phyloP scores from a whole-genome alignment of 352 stramenopile genomes.

The Phytophthora foliorum region DNA sequence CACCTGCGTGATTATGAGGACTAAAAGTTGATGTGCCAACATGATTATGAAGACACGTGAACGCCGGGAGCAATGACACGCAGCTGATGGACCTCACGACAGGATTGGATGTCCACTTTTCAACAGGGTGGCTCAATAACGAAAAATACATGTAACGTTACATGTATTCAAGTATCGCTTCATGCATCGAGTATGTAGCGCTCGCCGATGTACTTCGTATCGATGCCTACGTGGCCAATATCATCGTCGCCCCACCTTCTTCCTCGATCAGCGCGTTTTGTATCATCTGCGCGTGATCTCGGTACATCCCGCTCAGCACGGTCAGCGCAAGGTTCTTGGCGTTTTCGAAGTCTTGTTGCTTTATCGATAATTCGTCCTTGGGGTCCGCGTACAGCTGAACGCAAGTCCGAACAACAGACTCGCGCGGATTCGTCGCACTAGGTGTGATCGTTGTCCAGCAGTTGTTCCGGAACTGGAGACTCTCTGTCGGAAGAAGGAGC shows the following conservation, averaged over 20 bases:
- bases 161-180: too few species aligned
- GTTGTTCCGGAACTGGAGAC: neutral
- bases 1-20: slow-evolving; percentile 14
- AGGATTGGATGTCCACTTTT: slow-evolving; percentile 12
- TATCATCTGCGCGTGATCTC: neutral
- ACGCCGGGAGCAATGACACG: neutral
- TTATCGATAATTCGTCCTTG: neutral
- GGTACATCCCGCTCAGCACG: neutral
- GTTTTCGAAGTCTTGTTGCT: neutral
- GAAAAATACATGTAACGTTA: too few species aligned
- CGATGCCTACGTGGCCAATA: neutral
- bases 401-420: neutral
- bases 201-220: too few species aligned
- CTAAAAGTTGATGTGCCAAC: slow-evolving; percentile 9
- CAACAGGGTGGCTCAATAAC: neutral
- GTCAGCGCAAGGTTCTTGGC: neutral
- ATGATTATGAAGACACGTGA: slow-evolving; percentile 18
- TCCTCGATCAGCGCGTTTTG: neutral
- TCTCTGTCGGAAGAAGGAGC: neutral
- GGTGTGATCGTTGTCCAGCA: neutral
- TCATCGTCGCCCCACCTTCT: neutral
- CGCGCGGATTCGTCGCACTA: neutral
- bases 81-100: slow-evolving; percentile 16
- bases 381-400: neutral
- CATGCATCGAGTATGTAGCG: too few species aligned